A percentile compares a stretch with the other conserved stretches of the same genome.
Conservation (phyloP, 768 basidiomycete species). For the Cystobasidium onofrii region DNA sequence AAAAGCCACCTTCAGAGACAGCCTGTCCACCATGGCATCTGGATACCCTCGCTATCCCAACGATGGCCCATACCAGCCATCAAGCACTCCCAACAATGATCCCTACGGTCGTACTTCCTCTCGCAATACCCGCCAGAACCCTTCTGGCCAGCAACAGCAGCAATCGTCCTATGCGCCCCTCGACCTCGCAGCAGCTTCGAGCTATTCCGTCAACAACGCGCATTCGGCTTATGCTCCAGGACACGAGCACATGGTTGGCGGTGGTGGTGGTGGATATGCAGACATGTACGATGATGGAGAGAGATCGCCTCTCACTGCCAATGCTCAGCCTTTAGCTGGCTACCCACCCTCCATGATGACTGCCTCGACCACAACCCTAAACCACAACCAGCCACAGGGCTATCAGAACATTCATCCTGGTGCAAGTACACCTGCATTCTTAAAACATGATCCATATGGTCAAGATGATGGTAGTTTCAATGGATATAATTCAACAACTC, state of each 20-base stretch:
- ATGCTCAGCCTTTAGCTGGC: conserved; percentile 3
- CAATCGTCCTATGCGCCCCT: background rate
- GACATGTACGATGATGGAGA: conserved; percentile 28
- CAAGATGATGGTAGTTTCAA: background rate
- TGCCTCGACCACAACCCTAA: background rate
- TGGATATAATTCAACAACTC: background rate
- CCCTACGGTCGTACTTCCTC: background rate
- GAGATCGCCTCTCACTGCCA: conserved; percentile 6
- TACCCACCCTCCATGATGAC: background rate
- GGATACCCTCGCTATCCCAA: background rate
- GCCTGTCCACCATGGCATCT: background rate
- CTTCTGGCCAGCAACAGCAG: too few relatives aligned
- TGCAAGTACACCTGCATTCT: background rate
- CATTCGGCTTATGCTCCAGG: too few relatives aligned
- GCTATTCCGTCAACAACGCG: conserved; percentile 3
- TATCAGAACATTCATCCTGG: background rate
- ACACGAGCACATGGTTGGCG: background rate
- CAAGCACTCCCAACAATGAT: background rate
- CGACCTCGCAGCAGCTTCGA: conserved; percentile 2
- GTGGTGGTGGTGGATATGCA: background rate
- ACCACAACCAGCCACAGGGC: background rate
- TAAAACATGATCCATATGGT: conserved; percentile 7
- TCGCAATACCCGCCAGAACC: background rate
- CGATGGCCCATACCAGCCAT: background rate
- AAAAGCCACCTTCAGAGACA: background rate